Conservation (phyloP, 257 asterid species). For the Pogostemon cablin region DNA sequence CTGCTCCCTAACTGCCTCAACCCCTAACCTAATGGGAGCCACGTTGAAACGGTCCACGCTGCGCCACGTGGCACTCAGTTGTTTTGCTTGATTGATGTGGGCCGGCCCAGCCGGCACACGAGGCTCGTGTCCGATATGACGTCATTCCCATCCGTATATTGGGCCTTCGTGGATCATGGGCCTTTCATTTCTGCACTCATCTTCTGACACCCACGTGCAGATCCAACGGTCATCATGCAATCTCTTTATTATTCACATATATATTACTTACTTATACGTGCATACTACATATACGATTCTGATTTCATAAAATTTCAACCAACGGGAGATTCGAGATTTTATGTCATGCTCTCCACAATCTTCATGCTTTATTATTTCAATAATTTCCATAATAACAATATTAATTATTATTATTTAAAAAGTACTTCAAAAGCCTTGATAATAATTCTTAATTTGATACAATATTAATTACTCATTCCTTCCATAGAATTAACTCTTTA, state of each 20-base stretch:
- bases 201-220: slow-evolving; percentile 62
- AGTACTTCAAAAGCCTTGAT: too few relatives aligned
- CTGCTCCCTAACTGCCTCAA: slow-evolving; percentile 31
- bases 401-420: too few relatives aligned
- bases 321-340: slow-evolving; percentile 1
- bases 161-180: slow-evolving; percentile 32
- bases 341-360: slow-evolving; percentile 31
- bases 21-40: slow-evolving; percentile 33
- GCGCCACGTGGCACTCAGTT: slow-evolving; percentile 40
- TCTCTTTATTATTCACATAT: not conserved
- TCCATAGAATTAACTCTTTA: too few relatives aligned
- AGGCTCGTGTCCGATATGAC: slow-evolving; percentile 47
- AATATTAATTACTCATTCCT: too few relatives aligned
- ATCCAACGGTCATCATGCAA: slow-evolving; percentile 46
- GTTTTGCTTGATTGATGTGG: slow-evolving; percentile 37
- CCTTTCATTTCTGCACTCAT: slow-evolving; percentile 27
- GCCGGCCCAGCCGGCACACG: slow-evolving; percentile 71
- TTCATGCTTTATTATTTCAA: not conserved
- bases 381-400: too few relatives aligned
- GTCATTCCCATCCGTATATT: slow-evolving; percentile 33
- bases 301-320: slow-evolving; percentile 25
- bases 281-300: slow-evolving; percentile 15
- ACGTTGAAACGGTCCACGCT: slow-evolving; percentile 37
- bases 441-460: too few relatives aligned
- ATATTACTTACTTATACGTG: slow-evolving; percentile 27